phyloP scores from a whole-genome alignment of 768 basidiomycete species.

The Termitomyces sp. region DNA sequence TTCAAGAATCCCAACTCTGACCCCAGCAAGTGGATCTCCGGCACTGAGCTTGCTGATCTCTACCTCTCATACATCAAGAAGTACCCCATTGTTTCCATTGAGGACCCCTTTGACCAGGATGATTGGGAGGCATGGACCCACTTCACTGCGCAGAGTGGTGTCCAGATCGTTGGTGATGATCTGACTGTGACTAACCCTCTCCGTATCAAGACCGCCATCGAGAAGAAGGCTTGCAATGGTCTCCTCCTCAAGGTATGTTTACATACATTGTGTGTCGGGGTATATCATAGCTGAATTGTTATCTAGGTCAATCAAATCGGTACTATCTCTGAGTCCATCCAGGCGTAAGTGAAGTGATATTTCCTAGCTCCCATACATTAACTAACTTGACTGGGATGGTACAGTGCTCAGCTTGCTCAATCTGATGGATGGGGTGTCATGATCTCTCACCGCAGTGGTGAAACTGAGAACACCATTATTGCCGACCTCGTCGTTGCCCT shows the following conservation, averaged over 20 bases:
- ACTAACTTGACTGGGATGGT: conserved; percentile 3
- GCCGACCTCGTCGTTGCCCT: conserved; percentile 95
- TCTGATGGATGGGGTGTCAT: conserved; percentile 99
- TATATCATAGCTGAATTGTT: neutral
- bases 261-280: neutral
- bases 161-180: conserved; percentile 96
- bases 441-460: conserved; percentile 98
- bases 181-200: conserved; percentile 96
- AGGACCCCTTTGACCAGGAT: conserved; percentile 99
- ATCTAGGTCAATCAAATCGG: conserved; percentile 94
- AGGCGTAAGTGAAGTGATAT: conserved; percentile 67
- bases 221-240: conserved; percentile 99
- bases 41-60: conserved; percentile 87
- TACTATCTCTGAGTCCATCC: conserved; percentile 97
- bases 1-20: conserved; percentile 99
- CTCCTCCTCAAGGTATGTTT: conserved; percentile 84
- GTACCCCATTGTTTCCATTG: conserved; percentile 94
- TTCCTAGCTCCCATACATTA: neutral
- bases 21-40: conserved; percentile 93
- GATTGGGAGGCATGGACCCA: conserved; percentile 98
- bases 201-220: conserved; percentile 97
- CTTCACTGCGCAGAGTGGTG: conserved; percentile 74
- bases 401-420: conserved; percentile 90
- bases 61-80: conserved; percentile 85
- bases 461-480: conserved; percentile 97